Evolutionary conservation across 225 moss, liverwort and hornwort species (phyloP), one percentile per base, ranked within the genome.

Genomic region (Rhytidiadelphus loreus): DNA sequence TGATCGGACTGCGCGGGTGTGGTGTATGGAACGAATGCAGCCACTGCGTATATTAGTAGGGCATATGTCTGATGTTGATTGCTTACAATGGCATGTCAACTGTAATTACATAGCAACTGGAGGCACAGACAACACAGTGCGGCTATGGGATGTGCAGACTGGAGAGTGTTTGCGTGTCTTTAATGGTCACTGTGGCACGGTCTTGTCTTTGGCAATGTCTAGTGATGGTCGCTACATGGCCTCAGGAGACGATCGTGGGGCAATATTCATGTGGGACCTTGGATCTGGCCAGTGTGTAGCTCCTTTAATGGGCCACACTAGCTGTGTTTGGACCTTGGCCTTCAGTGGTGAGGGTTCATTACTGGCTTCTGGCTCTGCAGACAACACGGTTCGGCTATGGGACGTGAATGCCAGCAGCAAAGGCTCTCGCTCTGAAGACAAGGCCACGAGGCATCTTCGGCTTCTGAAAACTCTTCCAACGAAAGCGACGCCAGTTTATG

Each of bases 171-270:
- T 99, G 95, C 96, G 98, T 46, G 94, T 99, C n/a, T 99, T 99
- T 61, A 99, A 97, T 71, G 98, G 98, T 46, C 98, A 99, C 88
- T 95, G 96, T 85, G 98, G 98, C 82, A 99, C 96, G 95, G 98
- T 99, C 77, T 86, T 97, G 37, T 96, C 98, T 68, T 91, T 99
- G 77, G 96, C 98, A 56, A 99, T 99, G 98, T 99, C 98, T 58
- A 96, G 97, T 75, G 98, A 99, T 88, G 98, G 98, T 83, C 97
- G 98, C 82, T 99, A 97, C 88, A 99, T 99, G 98, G 98, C 97
- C 63, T 99, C 98, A 56, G 98, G 98, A 68, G 98, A 99, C 87
- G 98, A 99, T 61, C 96, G 96, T 84, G 98, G 98, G 61, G 97
- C 98, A 30, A 97, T 99, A 71, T 95, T 97, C 89, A 96, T 99